Evolutionary conservation across 129 eudicot genomes (phyloP).

Genomic region (Smallanthus sonchifolius): DNA sequence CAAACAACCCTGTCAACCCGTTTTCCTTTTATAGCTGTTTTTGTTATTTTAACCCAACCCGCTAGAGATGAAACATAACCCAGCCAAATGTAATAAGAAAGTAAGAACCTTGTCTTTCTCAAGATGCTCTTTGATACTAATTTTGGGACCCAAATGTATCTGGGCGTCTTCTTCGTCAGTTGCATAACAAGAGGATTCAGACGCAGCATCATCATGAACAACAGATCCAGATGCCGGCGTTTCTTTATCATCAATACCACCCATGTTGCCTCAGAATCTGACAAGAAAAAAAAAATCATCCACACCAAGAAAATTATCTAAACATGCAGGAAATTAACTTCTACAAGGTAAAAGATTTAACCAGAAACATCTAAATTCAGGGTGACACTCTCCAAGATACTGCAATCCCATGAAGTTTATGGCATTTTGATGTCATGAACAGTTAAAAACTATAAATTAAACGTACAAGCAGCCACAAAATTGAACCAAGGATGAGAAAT

Average conservation of each 20-base stretch:
- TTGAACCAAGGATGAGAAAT: background rate
- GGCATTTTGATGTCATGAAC: background rate
- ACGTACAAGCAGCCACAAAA: background rate
- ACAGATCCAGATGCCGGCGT: slow-evolving; percentile 33
- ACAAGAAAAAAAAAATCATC: background rate
- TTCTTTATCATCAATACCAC: slow-evolving; percentile 36
- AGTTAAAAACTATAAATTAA: background rate
- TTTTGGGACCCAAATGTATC: slow-evolving; percentile 66
- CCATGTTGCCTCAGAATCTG: slow-evolving; percentile 34
- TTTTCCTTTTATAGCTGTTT: background rate
- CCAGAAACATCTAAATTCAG: background rate
- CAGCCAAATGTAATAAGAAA: background rate
- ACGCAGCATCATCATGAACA: slow-evolving; percentile 34
- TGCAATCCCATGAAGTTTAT: background rate
- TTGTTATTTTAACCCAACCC: background rate
- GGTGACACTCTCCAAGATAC: slow-evolving; percentile 14
- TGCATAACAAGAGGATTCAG: slow-evolving; percentile 50
- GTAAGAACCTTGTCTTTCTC: slow-evolving; percentile 77
- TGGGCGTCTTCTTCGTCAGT: slow-evolving; percentile 68
- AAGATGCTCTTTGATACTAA: slow-evolving; percentile 65
- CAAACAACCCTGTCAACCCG: background rate
- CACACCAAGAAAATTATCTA: slow-evolving; percentile 1
- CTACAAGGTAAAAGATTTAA: background rate
- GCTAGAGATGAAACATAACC: background rate
- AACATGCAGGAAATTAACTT: background rate